A percentile compares a stretch with the other conserved stretches of the same genome.
phyloP scores from a whole-genome alignment of 2,329 filamentous ascomycete species.

The Claviceps pazoutovae region DNA sequence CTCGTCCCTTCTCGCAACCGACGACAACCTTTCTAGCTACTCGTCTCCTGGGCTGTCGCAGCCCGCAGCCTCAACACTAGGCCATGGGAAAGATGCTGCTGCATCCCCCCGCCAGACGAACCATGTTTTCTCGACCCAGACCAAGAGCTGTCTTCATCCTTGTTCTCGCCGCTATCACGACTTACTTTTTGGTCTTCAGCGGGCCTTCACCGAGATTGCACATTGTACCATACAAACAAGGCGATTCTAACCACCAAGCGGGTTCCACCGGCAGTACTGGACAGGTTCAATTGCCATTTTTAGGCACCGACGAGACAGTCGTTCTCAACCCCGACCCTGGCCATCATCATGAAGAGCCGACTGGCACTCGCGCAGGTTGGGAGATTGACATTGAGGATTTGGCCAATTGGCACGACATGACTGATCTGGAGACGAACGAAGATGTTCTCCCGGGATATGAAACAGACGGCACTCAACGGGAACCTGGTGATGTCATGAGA shows the following conservation, averaged over 20 bases:
- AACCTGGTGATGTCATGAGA: conserved; percentile 18
- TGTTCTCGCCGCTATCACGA: conserved; percentile 23
- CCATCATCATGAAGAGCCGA: conserved; percentile 7
- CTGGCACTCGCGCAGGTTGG: conserved; percentile 14
- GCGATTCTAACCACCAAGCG: conserved; percentile 5
- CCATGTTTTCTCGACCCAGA: conserved; percentile 22
- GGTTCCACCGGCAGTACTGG: too few relatives aligned
- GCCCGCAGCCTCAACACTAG: background rate
- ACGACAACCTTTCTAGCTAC: background rate
- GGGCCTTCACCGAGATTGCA: conserved; percentile 19
- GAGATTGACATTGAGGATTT: conserved; percentile 23
- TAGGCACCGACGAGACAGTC: background rate
- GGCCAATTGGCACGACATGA: conserved; percentile 21
- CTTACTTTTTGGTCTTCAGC: conserved; percentile 30
- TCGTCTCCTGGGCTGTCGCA: background rate
- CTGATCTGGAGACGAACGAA: conserved; percentile 21
- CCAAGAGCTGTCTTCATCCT: conserved; percentile 29
- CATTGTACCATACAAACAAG: conserved; percentile 18
- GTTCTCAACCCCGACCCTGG: conserved; percentile 1
- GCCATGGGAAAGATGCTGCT: conserved; percentile 22
- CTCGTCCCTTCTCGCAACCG: background rate
- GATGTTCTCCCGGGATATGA: conserved; percentile 23
- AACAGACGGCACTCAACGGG: conserved; percentile 21
- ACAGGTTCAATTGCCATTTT: background rate
- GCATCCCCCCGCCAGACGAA: conserved; percentile 16